Evolutionary conservation across 2,329 filamentous ascomycete genomes (phyloP), one percentile per base, ranked within the genome.

Genomic region (Epicoccum sorghinum): DNA sequence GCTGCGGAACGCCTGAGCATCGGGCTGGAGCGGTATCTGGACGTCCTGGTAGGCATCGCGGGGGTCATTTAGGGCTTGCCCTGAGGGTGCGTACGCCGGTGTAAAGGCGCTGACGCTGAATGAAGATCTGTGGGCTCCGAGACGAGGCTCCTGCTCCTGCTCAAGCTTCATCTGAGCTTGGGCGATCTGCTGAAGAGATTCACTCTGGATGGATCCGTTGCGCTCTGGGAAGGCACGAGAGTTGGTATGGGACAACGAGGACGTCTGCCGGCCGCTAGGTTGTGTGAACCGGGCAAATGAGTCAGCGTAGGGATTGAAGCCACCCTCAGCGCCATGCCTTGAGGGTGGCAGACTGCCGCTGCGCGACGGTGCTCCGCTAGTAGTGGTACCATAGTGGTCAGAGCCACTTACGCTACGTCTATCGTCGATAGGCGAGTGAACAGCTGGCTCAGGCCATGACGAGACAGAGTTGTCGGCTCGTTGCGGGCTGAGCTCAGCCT

Each of bases 341-440:
- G 85, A 85, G 2, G 84, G 79, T 39, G 85, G 83, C 41, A 84
- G 73, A 68, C 79, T 85, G 37, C 77, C 74, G 53, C 85, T 84
- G 55, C 83, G 78, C n/a, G 83, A 81, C 3, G 76, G 69, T 14
- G 77, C 73, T 42, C 75, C 75, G 42, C 79, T 80, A 1, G 71
- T 71, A 13, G 77, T 66, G 30, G 18, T 18, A 2, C 69, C 73
- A 57, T 80, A 77, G 64, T 79, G 83, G 7, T 78, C 74, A 4
- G 75, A 73, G 36, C 71, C 70, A 42, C 72, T 69, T 22, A 73
- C 65, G 46, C 76, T 72, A 25, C 73, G 69, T 30, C 77, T 67
- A 43, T 78, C 77, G 32, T 79, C 77, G 39, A 65, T 76, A 3
- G 78, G 78, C 22, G 78, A 79, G 29, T 75, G 74, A 5, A 74